Conservation (phyloP, 164 flowering plant genomes). For the Kingdonia uniflora region DNA sequence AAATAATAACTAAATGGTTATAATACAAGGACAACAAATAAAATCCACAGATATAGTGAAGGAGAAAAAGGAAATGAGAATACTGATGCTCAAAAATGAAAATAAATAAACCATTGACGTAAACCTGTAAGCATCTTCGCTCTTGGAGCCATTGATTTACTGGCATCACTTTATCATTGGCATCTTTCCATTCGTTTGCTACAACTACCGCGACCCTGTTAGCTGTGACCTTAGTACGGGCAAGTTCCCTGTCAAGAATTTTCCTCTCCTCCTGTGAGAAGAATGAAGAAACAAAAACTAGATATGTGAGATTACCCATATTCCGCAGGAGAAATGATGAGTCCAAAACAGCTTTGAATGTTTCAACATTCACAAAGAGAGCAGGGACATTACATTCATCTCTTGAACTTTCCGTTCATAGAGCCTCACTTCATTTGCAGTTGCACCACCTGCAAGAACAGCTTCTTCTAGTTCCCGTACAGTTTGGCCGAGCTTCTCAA, state of each 20-base stretch:
- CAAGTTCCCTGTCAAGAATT: conserved; percentile 90
- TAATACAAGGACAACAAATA: not conserved
- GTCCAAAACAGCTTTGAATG: not conserved
- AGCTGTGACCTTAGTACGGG: conserved; percentile 95
- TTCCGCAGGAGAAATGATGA: not conserved
- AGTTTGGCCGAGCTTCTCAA: conserved; percentile 97
- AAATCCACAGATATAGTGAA: not conserved
- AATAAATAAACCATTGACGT: not conserved
- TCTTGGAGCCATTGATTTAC: conserved; percentile 98
- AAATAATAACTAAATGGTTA: not conserved
- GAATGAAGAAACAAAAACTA: not conserved
- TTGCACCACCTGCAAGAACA: conserved; percentile 12
- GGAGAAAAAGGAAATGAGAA: not conserved
- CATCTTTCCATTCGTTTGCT: conserved; percentile 99
- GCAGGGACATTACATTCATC: conserved; percentile 66
- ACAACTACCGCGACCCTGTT: conserved; percentile 90
- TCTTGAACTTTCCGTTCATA: conserved; percentile 17
- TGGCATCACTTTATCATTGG: conserved; percentile 99
- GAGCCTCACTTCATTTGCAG: conserved; percentile 11
- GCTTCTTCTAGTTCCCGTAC: conserved; percentile 32
- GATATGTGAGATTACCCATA: not conserved
- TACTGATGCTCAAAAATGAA: not conserved
- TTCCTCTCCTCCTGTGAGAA: conserved; percentile 72
- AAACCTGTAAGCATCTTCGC: conserved; percentile 82
- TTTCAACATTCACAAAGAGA: conserved; percentile 5